Base-by-base conservation (phyloP, 208 protist species). In the Phytomonas francai region DNA sequence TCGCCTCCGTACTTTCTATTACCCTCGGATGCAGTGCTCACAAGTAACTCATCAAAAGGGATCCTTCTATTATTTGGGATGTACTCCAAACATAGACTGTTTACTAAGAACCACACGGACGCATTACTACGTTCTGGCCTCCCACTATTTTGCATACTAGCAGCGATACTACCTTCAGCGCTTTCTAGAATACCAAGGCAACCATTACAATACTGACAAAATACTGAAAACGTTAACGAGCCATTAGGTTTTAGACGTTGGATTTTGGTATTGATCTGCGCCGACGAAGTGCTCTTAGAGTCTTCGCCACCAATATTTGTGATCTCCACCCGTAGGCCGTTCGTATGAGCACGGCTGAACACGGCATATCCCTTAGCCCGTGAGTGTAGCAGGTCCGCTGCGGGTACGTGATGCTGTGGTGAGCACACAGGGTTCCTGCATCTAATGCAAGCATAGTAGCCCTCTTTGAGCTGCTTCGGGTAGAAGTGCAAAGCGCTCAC, bases 391-490 rank as follows among this genome's bases (percentile, higher is more conserved):
- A 54, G 19, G 33, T 78, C 42, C 14, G 58, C 63, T 9, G 73
- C 68, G 14, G 85, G 31, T 4, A 94, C 67, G 51, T 94, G 88
- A 57, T 81, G 70, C 8, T 9, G 28, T n/a, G 87, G 86, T 1
- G 61, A 59, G 59, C 83, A 87, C 11, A 92, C 29, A 30, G 89
- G 89, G 11, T 79, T 78, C 22, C 60, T 33, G 59, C 89, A 94
- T 29, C 89, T 86, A 59, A 88, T 70, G 68, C 89, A 94, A 1
- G 79, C 82, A 67, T 90, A 94, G 68, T 87, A 91, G 45, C 89
- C 85, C 31, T 71, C 59, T 28, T 61, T 66, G 51, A 81, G 78
- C 63, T 74, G 74, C 31, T 57, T 42, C 9, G 1, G 6, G 59
- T 81, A 81, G 54, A 64, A 61, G 71, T 89, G 83, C 36, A 76